phyloP scores from a whole-genome alignment of 768 basidiomycete species.

The Calocybe gangraenosa region DNA sequence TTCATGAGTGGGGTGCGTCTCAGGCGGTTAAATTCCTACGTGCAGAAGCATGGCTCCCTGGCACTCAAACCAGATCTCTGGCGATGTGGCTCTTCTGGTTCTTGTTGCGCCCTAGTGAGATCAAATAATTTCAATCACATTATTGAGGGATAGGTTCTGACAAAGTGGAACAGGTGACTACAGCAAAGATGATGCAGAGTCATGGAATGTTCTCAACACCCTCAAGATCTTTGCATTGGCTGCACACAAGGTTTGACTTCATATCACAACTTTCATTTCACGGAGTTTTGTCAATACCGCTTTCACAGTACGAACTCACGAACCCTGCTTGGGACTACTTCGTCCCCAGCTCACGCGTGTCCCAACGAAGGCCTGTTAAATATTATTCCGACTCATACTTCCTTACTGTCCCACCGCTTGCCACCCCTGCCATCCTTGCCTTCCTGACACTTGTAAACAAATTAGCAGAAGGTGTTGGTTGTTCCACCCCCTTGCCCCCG shows the following conservation, averaged over 20 bases:
- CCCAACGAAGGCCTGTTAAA: slow-evolving; percentile 22
- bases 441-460: slow-evolving; percentile 55
- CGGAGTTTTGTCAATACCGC: slow-evolving; percentile 6
- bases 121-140: neutral
- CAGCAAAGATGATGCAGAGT: slow-evolving; percentile 29
- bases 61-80: slow-evolving; percentile 47
- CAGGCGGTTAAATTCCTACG: slow-evolving; percentile 35
- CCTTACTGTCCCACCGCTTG: slow-evolving; percentile 56
- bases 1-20: slow-evolving; percentile 56
- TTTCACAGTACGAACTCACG: slow-evolving; percentile 56
- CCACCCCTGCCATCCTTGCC: slow-evolving; percentile 67
- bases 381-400: slow-evolving; percentile 44
- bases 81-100: slow-evolving; percentile 85
- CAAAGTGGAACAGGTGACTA: slow-evolving; percentile 40
- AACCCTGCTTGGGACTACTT: slow-evolving; percentile 55
- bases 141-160: neutral
- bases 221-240: slow-evolving; percentile 63
- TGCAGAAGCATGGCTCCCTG: slow-evolving; percentile 53
- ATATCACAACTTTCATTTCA: slow-evolving; percentile 1
- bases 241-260: slow-evolving; percentile 47
- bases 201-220: slow-evolving; percentile 44
- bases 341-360: slow-evolving; percentile 31
- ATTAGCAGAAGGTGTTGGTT: slow-evolving; percentile 23
- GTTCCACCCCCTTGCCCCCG: slow-evolving; percentile 29
- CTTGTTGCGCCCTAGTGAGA: slow-evolving; percentile 56